phyloP scores from a whole-genome alignment of 352 stramenopile genomes.

The Aphanomyces stellatus region DNA sequence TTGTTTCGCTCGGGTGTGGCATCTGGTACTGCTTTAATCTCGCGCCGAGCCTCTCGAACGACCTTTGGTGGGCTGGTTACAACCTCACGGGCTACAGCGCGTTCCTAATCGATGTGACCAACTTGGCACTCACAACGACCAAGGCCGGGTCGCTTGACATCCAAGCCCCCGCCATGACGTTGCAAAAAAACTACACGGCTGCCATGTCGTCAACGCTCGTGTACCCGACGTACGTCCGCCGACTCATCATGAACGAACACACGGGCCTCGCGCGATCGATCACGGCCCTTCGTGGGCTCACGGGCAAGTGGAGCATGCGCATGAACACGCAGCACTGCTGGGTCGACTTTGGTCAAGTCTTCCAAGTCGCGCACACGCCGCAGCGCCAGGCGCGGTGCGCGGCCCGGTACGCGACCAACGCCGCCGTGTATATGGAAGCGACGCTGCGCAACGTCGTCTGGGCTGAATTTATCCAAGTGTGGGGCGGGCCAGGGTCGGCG shows the following conservation, averaged over 20 bases:
- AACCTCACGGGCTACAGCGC: slow-evolving; percentile 12
- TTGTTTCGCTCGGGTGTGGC: not conserved
- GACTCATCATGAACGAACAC: not conserved
- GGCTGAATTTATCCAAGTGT: not conserved
- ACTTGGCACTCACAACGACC: not conserved
- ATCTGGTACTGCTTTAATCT: not conserved
- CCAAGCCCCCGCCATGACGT: not conserved
- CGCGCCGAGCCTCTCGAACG: not conserved
- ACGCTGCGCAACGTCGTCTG: slow-evolving; percentile 9
- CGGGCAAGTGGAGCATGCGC: not conserved
- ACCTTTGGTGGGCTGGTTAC: slow-evolving; percentile 14
- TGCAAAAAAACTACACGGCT: not conserved
- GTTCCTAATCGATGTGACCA: slow-evolving; percentile 4
- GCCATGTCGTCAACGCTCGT: not conserved
- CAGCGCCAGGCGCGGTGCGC: not conserved
- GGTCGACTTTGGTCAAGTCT: slow-evolving; percentile 2
- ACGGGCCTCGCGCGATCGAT: not conserved
- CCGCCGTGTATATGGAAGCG: slow-evolving; percentile 8
- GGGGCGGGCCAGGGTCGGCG: not conserved
- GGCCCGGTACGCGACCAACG: not conserved
- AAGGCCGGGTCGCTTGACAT: not conserved
- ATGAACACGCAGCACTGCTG: slow-evolving; percentile 16
- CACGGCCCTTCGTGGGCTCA: not conserved
- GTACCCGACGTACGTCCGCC: not conserved
- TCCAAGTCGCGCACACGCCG: not conserved